Percentiles rank a stretch among this genome's conserved stretches.
These are phyloP conservation scores for Quercus tomentella DNA, from an alignment of 331 rosid genomes.

Conservation along the genomic window DNA sequence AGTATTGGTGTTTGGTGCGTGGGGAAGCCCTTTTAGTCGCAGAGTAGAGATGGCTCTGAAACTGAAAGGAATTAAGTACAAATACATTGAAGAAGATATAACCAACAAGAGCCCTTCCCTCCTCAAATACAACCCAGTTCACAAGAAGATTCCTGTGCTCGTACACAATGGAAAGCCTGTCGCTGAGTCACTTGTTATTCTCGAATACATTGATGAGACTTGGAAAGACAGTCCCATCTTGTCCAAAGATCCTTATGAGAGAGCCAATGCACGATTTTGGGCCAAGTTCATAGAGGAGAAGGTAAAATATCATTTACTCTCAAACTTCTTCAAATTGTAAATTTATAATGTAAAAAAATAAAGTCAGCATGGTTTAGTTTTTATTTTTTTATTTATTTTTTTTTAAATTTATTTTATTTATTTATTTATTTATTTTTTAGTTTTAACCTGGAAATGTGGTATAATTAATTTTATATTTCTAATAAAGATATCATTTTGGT, in stretches of 20 bases:
- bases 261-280: conserved; percentile 29
- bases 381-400: no score
- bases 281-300: conserved; percentile 32
- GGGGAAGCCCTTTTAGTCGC: conserved; percentile 21
- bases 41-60: conserved; percentile 33
- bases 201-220: background rate
- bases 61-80: conserved; percentile 31
- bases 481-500: no score
- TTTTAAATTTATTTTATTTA: no score
- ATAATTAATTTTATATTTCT: no score
- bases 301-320: conserved; percentile 3
- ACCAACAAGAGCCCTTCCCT: background rate
- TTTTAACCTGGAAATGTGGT: no score
- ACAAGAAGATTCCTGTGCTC: background rate
- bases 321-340: background rate
- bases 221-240: conserved; percentile 2
- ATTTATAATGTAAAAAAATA: no score
- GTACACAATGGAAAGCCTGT: conserved; percentile 1
- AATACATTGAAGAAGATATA: background rate
- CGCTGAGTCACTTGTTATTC: background rate
- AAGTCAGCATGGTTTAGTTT: no score
- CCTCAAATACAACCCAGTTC: conserved; percentile 5
- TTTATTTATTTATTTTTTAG: no score
- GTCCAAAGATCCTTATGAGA: conserved; percentile 6
- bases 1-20: conserved; percentile 16